phyloP scores from a whole-genome alignment of 2,329 filamentous ascomycete species.

The Cryphonectria carpinicola region DNA sequence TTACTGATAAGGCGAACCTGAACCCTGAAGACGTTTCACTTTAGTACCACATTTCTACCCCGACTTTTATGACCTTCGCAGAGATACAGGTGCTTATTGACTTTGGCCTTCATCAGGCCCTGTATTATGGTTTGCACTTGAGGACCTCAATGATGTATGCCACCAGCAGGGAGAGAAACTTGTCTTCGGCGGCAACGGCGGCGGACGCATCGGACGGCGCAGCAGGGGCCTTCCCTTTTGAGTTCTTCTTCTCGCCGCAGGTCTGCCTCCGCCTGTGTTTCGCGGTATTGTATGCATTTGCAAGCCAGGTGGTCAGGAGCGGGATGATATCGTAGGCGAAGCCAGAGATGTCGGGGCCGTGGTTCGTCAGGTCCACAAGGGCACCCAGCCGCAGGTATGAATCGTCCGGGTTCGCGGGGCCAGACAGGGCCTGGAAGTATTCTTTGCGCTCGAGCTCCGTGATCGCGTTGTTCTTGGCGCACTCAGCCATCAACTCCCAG shows the following conservation, averaged over 20 bases:
- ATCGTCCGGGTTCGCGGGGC: constrained; percentile 61
- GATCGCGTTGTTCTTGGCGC: constrained; percentile 63
- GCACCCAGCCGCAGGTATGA: constrained; percentile 69
- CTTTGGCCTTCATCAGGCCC: background rate
- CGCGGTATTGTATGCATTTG: constrained; percentile 57
- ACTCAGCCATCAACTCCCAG: constrained; percentile 68
- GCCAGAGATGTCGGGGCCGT: constrained; percentile 65
- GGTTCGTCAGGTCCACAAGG: constrained; percentile 63
- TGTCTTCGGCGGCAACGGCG: constrained; percentile 64
- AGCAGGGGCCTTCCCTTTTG: constrained; percentile 43
- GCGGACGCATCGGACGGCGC: constrained; percentile 36
- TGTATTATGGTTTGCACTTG: constrained; percentile 56
- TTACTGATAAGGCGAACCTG: background rate
- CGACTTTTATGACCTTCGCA: background rate
- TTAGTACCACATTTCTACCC: background rate
- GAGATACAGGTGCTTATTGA: background rate
- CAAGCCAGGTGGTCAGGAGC: constrained; percentile 64
- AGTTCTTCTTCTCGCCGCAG: constrained; percentile 42
- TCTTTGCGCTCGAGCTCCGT: constrained; percentile 70
- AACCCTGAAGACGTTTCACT: background rate
- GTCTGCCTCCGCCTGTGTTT: constrained; percentile 55
- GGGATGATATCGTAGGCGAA: constrained; percentile 71
- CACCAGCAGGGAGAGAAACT: constrained; percentile 67
- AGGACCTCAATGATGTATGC: constrained; percentile 68
- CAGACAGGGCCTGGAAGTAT: constrained; percentile 66